A percentile compares a stretch with the other conserved stretches of the same genome.
Conservation (phyloP, 768 basidiomycete species). For the Podaxis pistillaris region DNA sequence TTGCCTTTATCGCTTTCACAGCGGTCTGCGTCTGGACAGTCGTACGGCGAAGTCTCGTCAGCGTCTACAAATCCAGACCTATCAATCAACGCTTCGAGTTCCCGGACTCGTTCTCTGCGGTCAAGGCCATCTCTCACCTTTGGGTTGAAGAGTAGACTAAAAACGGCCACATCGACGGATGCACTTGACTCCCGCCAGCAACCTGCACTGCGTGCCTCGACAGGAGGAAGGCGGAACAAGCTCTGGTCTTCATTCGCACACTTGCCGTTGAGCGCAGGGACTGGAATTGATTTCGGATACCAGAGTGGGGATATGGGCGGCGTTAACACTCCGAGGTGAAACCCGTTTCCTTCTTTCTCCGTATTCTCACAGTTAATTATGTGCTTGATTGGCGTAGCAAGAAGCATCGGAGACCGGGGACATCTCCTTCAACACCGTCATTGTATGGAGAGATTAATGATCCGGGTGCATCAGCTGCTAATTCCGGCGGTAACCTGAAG, state of each 20-base stretch:
- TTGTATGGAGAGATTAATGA: neutral
- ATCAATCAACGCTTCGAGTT: neutral
- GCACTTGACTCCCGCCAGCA: neutral
- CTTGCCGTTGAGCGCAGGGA: neutral
- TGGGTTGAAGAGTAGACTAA: neutral
- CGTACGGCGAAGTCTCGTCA: neutral
- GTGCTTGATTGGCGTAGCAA: neutral
- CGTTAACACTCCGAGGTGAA: neutral
- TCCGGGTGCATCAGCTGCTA: neutral
- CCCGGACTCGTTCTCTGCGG: neutral
- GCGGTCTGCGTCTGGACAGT: neutral
- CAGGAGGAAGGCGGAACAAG: constrained; percentile 2
- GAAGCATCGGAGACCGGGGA: constrained; percentile 2
- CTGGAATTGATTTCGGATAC: neutral
- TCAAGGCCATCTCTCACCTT: neutral
- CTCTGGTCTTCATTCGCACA: constrained; percentile 8
- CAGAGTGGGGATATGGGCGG: neutral
- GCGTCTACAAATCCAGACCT: neutral
- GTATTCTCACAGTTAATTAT: neutral
- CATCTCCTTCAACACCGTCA: neutral
- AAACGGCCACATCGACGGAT: neutral
- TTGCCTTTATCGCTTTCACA: neutral
- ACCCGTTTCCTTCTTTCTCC: neutral
- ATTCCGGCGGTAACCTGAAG: neutral
- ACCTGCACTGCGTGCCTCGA: neutral